A percentile compares a stretch with the other conserved stretches of the same genome.
phyloP scores from a whole-genome alignment of 169 alveolate genomes.

The Cryptosporidium viatorum region DNA sequence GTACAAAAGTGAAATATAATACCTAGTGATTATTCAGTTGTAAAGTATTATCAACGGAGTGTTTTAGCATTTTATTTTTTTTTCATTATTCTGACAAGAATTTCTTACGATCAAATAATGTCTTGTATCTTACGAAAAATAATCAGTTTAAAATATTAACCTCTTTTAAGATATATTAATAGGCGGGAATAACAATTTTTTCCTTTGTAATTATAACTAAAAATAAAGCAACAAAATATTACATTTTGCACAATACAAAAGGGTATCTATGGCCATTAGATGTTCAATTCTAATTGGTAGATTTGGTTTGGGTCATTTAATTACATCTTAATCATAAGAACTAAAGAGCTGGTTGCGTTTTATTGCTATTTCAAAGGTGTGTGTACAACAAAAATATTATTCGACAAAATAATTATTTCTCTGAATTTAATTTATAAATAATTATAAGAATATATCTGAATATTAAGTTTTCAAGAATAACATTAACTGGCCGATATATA shows the following conservation, averaged over 20 bases:
- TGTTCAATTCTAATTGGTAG: constrained; percentile 1
- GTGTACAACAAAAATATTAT: not conserved
- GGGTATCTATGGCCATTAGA: not conserved
- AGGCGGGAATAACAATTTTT: constrained; percentile 11
- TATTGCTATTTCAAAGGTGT: not conserved
- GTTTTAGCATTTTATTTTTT: not conserved
- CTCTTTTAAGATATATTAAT: constrained; percentile 6
- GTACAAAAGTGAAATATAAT: not conserved
- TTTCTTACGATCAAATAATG: not conserved
- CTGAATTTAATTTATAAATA: not conserved
- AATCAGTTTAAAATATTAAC: not conserved
- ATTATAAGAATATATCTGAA: not conserved
- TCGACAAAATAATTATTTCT: not conserved
- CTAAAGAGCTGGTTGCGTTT: not conserved
- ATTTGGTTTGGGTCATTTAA: not conserved
- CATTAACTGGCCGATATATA: not conserved
- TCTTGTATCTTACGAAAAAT: not conserved
- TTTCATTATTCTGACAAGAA: not conserved
- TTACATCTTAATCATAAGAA: not conserved
- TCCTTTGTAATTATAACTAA: not conserved
- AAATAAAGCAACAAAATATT: not conserved
- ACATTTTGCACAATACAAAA: not conserved
- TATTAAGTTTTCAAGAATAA: not conserved
- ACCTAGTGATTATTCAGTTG: not conserved
- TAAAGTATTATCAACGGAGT: not conserved